Percentiles rank a stretch among this genome's conserved stretches.
phyloP scores from a whole-genome alignment of 768 basidiomycete species.

The Lentinula aciculospora region DNA sequence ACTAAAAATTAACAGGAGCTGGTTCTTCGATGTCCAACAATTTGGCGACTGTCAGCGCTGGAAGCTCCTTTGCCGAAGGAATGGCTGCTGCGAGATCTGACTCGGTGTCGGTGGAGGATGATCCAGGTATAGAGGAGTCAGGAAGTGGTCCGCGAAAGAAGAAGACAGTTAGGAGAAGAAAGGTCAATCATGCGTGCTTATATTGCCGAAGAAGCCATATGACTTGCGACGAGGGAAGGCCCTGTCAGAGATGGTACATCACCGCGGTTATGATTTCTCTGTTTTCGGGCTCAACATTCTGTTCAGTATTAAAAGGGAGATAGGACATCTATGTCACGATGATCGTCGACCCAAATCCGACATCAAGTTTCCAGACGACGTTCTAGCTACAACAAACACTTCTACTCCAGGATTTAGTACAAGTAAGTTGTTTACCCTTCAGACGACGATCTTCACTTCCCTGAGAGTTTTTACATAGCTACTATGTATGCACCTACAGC shows the following conservation, averaged over 20 bases:
- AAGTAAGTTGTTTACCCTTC: neutral
- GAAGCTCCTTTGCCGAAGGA: neutral
- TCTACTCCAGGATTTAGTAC: neutral
- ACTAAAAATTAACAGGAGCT: neutral
- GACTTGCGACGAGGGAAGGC: slow-evolving; percentile 86
- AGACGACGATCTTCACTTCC: neutral
- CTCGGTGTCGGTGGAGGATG: neutral
- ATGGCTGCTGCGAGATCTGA: neutral
- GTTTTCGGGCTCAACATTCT: slow-evolving; percentile 1
- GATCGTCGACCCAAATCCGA: slow-evolving; percentile 56
- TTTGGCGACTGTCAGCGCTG: neutral
- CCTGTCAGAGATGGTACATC: slow-evolving; percentile 84
- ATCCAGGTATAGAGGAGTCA: neutral
- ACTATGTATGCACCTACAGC: slow-evolving; percentile 30
- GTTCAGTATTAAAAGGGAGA: slow-evolving; percentile 88
- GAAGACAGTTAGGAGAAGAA: slow-evolving; percentile 63
- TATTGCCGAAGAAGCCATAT: slow-evolving; percentile 92
- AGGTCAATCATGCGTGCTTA: slow-evolving; percentile 90
- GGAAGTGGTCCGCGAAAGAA: slow-evolving; percentile 36
- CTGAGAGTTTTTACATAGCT: slow-evolving; percentile 17
- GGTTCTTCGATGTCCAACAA: neutral
- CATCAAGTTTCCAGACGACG: slow-evolving; percentile 15
- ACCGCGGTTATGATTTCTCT: slow-evolving; percentile 9
- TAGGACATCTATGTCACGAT: slow-evolving; percentile 91
- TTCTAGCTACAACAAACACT: neutral